Evolutionary conservation across 768 basidiomycete species (phyloP), one percentile per base, ranked within the genome.

Genomic region (Albatrellus ellisii): DNA sequence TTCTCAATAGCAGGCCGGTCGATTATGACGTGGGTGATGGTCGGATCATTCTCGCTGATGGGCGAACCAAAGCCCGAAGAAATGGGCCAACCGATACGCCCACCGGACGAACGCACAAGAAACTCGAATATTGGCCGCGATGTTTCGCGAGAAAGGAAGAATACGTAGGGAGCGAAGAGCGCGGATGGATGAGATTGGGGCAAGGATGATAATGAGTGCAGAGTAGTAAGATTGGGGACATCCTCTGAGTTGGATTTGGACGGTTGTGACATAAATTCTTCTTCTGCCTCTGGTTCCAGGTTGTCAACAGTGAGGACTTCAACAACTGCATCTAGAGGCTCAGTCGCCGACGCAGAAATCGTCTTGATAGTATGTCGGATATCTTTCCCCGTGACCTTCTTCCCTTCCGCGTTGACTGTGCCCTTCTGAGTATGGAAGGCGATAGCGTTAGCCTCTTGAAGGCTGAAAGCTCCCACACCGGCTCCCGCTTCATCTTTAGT

Each of bases 51-150:
- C 61, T 88, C 86, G 25, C 76, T 69, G 52, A 81, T 68, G 0
- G 86, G 80, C 3, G 89, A 90, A 17, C 88, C 88, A 43, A 72
- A 68, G 25, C 89, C 91, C 34, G 81, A 79, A 4, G 86, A 78
- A 26, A 69, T 52, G 28, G 87, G 77, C 91, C 91, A 95, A 32
- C 94, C 88, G 52, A 95, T 78, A 35, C 77, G 75, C 18, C 92
- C 95, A 33, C 92, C 94, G 59, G 90, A 90, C 11, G 86, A 80
- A 15, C 89, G 81, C 32, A 97, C 72, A 47, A 94, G 64, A 60
- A 99, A 97, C 60, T 98, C 95, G 63, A 97, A 90, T 45, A 95
- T 79, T 14, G 83, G 69, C 14, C 92, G 74, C 2, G 95, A 83
- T 0, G 81, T 85, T 63, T 97, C 94, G 49, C 94, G 76, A 6